Evolutionary conservation across 2,329 filamentous ascomycete genomes (phyloP).

Genomic region (Diaporthe vexans): DNA sequence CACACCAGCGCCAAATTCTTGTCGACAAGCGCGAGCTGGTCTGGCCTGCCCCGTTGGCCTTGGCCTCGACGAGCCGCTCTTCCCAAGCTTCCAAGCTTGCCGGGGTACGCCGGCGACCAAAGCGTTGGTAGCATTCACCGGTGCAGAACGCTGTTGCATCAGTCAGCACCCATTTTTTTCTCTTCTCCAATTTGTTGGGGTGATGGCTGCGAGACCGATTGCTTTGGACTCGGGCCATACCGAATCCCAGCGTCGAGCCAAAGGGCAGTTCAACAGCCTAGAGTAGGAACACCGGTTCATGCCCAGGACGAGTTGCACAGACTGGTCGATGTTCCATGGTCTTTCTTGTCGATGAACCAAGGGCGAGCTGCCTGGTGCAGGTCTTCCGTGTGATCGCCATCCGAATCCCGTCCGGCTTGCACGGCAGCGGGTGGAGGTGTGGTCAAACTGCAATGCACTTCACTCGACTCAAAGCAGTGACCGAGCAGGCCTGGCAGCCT

Average conservation of each 20-base stretch:
- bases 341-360: not conserved
- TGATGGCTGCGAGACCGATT: not conserved
- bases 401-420: conserved; percentile 14
- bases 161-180: not conserved
- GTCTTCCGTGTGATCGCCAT: conserved; percentile 24
- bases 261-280: not conserved
- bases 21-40: conserved; percentile 19
- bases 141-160: not conserved
- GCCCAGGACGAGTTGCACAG: not conserved
- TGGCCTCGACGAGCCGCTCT: conserved; percentile 10
- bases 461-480: conserved; percentile 13
- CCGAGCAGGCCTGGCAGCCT: conserved; percentile 6
- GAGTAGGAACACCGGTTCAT: not conserved
- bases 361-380: conserved; percentile 13
- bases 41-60: conserved; percentile 7
- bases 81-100: conserved; percentile 13
- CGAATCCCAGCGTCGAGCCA: not conserved
- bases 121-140: conserved; percentile 9
- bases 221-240: conserved; percentile 17
- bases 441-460: conserved; percentile 4
- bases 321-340: not conserved
- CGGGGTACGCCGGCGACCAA: conserved; percentile 30
- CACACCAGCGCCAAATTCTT: conserved; percentile 18
- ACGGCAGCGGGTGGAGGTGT: conserved; percentile 1
- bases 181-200: conserved; percentile 13